Conservation (phyloP, 345 rosid species). For the Salix suchowensis region DNA sequence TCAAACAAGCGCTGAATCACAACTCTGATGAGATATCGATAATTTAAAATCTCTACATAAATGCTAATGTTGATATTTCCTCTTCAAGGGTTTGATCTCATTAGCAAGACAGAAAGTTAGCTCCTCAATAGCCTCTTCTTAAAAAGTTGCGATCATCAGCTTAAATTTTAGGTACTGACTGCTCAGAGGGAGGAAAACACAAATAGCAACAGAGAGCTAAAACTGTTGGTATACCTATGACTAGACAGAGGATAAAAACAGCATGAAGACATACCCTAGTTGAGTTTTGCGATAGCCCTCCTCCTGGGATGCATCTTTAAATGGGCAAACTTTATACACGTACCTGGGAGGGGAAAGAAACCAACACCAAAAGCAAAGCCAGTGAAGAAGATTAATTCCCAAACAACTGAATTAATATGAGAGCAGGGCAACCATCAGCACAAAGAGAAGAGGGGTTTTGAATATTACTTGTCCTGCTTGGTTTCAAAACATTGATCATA, state of each 20-base stretch:
- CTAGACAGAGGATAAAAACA: background rate
- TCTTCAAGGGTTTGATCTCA: background rate
- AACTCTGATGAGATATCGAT: background rate
- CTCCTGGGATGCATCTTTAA: constrained; percentile 78
- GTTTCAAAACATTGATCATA: constrained; percentile 74
- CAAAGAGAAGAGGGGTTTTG: background rate
- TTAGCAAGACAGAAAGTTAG: background rate
- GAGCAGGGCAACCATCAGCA: constrained; percentile 10
- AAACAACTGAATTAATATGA: constrained; percentile 5
- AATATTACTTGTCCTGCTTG: constrained; percentile 76
- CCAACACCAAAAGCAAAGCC: background rate
- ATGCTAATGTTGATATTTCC: background rate
- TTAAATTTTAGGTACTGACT: background rate
- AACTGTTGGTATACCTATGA: background rate
- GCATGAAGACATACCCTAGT: constrained; percentile 58
- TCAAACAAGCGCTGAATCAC: background rate
- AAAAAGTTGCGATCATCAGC: background rate
- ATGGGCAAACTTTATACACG: constrained; percentile 84
- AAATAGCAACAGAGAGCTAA: background rate
- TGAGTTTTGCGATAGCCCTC: constrained; percentile 61
- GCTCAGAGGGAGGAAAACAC: background rate
- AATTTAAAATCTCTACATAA: background rate
- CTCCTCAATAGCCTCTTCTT: background rate
- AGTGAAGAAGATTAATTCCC: background rate
- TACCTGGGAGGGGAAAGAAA: constrained; percentile 49